Evolutionary conservation across 2,329 filamentous ascomycete genomes (phyloP).

Genomic region (Botrytis fabae): DNA sequence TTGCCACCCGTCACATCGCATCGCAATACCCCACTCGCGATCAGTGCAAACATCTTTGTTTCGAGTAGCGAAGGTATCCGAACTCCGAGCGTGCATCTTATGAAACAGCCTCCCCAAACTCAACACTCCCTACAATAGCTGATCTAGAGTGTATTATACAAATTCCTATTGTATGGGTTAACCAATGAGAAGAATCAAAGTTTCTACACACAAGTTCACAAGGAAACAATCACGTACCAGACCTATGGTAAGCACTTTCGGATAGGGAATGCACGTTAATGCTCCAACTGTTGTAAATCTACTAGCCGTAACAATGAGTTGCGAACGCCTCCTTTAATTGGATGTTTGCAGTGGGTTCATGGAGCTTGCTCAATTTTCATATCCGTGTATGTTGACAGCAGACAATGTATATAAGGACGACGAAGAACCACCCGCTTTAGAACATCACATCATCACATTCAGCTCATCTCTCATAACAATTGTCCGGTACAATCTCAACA

Average conservation of each 20-base stretch:
- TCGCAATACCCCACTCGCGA: background rate
- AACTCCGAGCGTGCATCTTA: background rate
- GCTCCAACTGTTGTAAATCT: background rate
- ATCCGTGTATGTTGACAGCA: background rate
- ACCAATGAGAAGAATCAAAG: background rate
- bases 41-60: constrained; percentile 5
- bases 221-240: background rate
- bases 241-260: background rate
- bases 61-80: background rate
- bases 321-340: background rate
- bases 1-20: background rate
- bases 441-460: background rate
- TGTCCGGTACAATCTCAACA: background rate
- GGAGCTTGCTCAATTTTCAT: background rate
- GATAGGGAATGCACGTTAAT: background rate
- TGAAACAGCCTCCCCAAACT: background rate
- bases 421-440: no score
- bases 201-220: background rate
- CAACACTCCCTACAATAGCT: background rate
- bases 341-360: no score
- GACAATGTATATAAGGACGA: background rate
- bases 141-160: background rate
- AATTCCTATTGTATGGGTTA: background rate
- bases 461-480: background rate
- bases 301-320: background rate